Base-by-base conservation (phyloP, 345 rosid species). In the Ceriops zippeliana region DNA sequence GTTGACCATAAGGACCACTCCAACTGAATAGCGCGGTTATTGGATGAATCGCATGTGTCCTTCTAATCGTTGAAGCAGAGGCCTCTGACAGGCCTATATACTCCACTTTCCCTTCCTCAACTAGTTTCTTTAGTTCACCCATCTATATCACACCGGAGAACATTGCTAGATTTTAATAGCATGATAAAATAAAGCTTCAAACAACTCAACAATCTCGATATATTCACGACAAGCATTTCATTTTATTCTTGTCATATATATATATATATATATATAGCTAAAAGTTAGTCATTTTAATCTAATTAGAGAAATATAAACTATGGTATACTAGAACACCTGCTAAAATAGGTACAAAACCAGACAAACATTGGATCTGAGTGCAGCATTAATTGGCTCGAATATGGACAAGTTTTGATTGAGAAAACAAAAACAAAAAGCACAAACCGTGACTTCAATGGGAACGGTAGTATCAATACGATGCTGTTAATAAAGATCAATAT, bases 1-100 rank as follows among this genome's bases (percentile, higher is more conserved):
- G 91, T 78, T 0, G 87, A 65, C 91, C 90, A 87, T 35, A 89
- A 75, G 1, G 91, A 87, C 96, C 96, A 87, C 57, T 89, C 96
- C 51, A 86, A 66, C 59, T 87, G 89, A 10, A 86, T 83, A 22
- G n/a, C n/a, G 86, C 89, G 16, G 86, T 89, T 32, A 86, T 75
- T 0, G 95, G 91, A 60, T 87, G 96, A 71, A 87, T 2, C 28
- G 87, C 89, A 72, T 91, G 96, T 19, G 96, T 96, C 61, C 97
- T 75, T 78, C 89, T 85, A 62, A 91, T 91, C 26, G 96, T 89
- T 32, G 96, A 85, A 26, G 91, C 90, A 20, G 96, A 91, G 57
- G 97, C 96, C 82, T 91, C 91, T 0, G 93, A 87, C 9, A 91
- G 69, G 52, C 93, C 96, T 0, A 87, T 64, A 57, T 89, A 86